phyloP scores from a whole-genome alignment of 2,329 filamentous ascomycete genomes.

The Epichloe elymi region DNA sequence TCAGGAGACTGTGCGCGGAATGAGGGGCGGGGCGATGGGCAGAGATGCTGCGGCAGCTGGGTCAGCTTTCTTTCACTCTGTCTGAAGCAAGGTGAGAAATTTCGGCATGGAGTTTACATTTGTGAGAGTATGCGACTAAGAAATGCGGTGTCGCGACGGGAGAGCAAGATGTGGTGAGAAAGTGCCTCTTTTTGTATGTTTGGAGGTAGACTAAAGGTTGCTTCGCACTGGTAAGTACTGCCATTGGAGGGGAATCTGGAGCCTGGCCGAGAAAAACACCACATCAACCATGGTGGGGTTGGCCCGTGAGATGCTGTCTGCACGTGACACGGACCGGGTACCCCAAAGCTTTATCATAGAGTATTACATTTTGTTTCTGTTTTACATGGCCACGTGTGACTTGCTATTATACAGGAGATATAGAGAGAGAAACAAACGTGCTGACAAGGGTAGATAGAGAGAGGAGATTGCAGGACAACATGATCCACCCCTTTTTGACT shows the following conservation, averaged over 20 bases:
- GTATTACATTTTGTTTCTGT: slow-evolving; percentile 11
- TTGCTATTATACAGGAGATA: slow-evolving; percentile 22
- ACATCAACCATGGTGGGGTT: slow-evolving; percentile 20
- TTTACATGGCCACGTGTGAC: slow-evolving; percentile 15
- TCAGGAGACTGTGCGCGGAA: slow-evolving; percentile 14
- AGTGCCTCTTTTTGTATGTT: slow-evolving; percentile 8
- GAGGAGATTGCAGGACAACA: slow-evolving; percentile 22
- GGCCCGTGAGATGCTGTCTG: slow-evolving; percentile 14
- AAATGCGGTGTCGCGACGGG: slow-evolving; percentile 3
- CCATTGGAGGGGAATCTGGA: slow-evolving; percentile 10
- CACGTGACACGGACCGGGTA: slow-evolving; percentile 16
- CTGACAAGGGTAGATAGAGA: slow-evolving; percentile 17
- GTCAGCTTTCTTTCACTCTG: background rate
- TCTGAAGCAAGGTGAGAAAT: background rate
- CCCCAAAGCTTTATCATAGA: slow-evolving; percentile 3
- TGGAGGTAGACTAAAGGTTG: slow-evolving; percentile 2
- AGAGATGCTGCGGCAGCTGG: background rate
- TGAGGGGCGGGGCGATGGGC: slow-evolving; percentile 15
- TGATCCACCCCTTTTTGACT: slow-evolving; percentile 13
- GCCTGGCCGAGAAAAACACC: slow-evolving; percentile 21
- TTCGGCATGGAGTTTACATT: background rate
- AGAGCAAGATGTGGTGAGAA: background rate
- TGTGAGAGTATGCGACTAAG: background rate
- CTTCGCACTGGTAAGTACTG: slow-evolving; percentile 2
- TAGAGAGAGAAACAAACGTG: slow-evolving; percentile 16